A percentile compares a stretch with the other conserved stretches of the same genome.
Conservation (phyloP, 202 grass and related monocot species). For the Digitaria exilis region DNA sequence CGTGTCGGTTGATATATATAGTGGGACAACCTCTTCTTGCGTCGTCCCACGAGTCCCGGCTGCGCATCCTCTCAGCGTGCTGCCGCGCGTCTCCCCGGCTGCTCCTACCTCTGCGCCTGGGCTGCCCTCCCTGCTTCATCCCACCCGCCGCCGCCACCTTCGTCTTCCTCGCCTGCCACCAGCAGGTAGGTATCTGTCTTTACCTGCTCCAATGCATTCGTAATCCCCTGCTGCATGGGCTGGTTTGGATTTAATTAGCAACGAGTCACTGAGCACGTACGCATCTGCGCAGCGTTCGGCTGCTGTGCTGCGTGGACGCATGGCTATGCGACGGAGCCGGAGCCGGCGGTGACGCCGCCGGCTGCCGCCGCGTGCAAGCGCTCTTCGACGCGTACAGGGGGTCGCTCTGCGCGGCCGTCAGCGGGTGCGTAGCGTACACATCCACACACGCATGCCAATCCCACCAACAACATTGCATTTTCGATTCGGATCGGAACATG, state of each 20-base stretch:
- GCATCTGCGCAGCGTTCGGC: conserved; percentile 32
- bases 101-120: conserved; percentile 81
- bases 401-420: conserved; percentile 45
- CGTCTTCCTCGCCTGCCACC: not conserved
- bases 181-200: conserved; percentile 32
- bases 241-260: not conserved
- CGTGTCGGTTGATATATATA: conserved; percentile 30
- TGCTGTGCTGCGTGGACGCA: conserved; percentile 54
- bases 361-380: not conserved
- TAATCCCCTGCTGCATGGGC: not conserved
- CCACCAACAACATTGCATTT: too few relatives aligned
- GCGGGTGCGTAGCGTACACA: conserved; percentile 46
- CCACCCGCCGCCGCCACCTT: too few relatives aligned
- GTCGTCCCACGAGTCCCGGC: conserved; percentile 48
- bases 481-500: not conserved
- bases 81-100: conserved; percentile 55
- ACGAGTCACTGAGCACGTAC: not conserved
- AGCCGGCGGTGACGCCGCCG: not conserved
- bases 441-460: not conserved
- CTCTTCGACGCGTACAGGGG: conserved; percentile 68
- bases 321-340: conserved; percentile 46
- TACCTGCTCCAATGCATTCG: not conserved
- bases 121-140: conserved; percentile 20
- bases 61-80: conserved; percentile 59
- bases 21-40: conserved; percentile 80